phyloP scores from a whole-genome alignment of 1,284 basidiomycete genomes.

The Takashimella koratensis region DNA sequence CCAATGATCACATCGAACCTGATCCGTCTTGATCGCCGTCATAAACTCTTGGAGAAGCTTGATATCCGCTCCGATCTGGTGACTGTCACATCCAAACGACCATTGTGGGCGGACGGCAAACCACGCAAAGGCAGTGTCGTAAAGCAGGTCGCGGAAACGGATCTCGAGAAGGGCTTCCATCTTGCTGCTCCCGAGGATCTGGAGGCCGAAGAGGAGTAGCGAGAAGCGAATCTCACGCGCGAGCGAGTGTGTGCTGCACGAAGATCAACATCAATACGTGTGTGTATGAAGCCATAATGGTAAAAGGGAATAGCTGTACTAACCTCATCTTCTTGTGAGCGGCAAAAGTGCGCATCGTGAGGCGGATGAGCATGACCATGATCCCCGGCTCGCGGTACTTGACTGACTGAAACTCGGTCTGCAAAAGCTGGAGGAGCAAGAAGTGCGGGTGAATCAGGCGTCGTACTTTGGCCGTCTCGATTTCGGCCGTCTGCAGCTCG shows the following conservation, averaged over 20 bases:
- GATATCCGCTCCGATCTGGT: constrained; percentile 84
- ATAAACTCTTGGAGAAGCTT: constrained; percentile 81
- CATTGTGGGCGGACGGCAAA: constrained; percentile 90
- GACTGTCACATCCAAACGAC: constrained; percentile 88
- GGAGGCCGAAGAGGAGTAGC: constrained; percentile 88
- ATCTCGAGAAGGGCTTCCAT: constrained; percentile 82
- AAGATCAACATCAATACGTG: not conserved
- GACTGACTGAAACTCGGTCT: constrained; percentile 89
- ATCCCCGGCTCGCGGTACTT: constrained; percentile 80
- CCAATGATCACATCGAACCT: constrained; percentile 60
- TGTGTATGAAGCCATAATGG: constrained; percentile 2
- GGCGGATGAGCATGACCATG: constrained; percentile 76
- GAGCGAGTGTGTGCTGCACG: constrained; percentile 76
- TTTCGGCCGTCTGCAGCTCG: constrained; percentile 78
- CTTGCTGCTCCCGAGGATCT: constrained; percentile 80
- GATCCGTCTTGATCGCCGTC: constrained; percentile 69
- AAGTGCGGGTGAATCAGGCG: constrained; percentile 78
- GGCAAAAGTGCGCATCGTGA: constrained; percentile 72
- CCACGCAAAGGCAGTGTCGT: constrained; percentile 81
- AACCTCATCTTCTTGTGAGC: constrained; percentile 72
- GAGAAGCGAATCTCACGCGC: constrained; percentile 86
- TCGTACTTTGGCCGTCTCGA: constrained; percentile 65
- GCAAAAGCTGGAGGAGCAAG: constrained; percentile 81
- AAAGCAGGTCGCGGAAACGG: constrained; percentile 70
- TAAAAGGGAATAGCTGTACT: constrained; percentile 11